Conservation (phyloP, 2,329 filamentous ascomycete species). For the Xylariaceae sp. region DNA sequence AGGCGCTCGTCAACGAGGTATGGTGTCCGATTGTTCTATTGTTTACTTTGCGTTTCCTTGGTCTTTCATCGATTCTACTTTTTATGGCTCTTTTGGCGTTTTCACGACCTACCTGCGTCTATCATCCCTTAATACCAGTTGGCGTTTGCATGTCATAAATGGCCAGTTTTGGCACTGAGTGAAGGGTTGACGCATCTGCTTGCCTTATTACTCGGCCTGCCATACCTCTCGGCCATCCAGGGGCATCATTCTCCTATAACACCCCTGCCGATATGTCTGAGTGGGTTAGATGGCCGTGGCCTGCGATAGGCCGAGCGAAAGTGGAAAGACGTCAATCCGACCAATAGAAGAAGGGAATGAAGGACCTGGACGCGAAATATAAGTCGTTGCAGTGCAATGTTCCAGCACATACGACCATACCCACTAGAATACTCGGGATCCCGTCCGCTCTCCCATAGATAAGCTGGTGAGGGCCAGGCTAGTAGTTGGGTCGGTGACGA, state of each 20-base stretch:
- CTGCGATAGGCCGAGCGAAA: no score
- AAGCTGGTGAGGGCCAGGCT: conserved; percentile 32
- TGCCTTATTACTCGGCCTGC: no score
- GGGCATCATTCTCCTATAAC: no score
- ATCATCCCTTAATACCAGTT: no score
- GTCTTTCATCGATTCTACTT: conserved; percentile 1
- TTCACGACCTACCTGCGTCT: no score
- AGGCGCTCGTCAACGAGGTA: conserved; percentile 57
- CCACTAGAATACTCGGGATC: conserved; percentile 31
- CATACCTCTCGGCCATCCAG: no score
- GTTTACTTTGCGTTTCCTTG: neutral
- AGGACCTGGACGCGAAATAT: conserved; percentile 15
- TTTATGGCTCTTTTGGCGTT: neutral
- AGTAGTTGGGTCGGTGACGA: conserved; percentile 36
- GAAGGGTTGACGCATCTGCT: no score
- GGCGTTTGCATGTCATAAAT: neutral
- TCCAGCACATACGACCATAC: conserved; percentile 33
- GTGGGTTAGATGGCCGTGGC: no score
- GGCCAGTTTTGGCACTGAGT: no score
- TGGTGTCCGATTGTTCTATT: conserved; percentile 3
- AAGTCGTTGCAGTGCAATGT: neutral
- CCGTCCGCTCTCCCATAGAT: conserved; percentile 35
- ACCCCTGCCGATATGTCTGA: no score
- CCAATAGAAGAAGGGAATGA: neutral
- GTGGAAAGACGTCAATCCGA: neutral